These are phyloP conservation scores for Cardiospermum halicacabum DNA, from an alignment of 345 rosid species.

Conservation along the genomic window DNA sequence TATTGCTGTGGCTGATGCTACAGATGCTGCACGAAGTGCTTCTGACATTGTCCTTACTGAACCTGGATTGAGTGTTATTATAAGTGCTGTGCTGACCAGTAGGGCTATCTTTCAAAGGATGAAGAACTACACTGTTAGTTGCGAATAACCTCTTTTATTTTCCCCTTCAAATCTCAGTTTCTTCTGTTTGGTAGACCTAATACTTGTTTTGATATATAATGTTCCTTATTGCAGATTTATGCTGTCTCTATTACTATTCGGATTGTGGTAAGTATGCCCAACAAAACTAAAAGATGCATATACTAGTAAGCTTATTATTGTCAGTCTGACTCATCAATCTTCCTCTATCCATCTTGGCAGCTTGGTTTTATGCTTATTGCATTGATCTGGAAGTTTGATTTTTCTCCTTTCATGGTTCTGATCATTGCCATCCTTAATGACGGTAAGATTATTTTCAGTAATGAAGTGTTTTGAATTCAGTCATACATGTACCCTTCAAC, in stretches of 20 bases:
- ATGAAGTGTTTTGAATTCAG: neutral
- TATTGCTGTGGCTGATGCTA: slow-evolving; percentile 94
- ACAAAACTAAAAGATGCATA: neutral
- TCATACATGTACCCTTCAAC: neutral
- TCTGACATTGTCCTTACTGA: slow-evolving; percentile 96
- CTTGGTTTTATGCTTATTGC: slow-evolving; percentile 89
- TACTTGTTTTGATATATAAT: slow-evolving; percentile 11
- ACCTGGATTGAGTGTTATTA: slow-evolving; percentile 90
- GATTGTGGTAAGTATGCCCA: slow-evolving; percentile 61
- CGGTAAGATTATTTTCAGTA: slow-evolving; percentile 39
- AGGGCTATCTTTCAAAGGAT: slow-evolving; percentile 94
- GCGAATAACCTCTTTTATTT: neutral
- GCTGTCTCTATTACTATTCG: slow-evolving; percentile 95
- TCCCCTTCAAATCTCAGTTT: neutral
- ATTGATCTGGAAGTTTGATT: slow-evolving; percentile 83
- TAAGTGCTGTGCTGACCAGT: slow-evolving; percentile 89
- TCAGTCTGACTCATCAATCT: neutral
- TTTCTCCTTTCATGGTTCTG: slow-evolving; percentile 87
- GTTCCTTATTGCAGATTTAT: slow-evolving; percentile 51
- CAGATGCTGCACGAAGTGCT: slow-evolving; percentile 93
- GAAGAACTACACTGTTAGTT: slow-evolving; percentile 90
- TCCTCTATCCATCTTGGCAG: slow-evolving; percentile 32
- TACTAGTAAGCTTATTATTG: neutral
- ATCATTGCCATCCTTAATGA: slow-evolving; percentile 88
- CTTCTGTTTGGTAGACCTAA: neutral